These are phyloP conservation scores for Eucalyptus sp. DNA, from an alignment of 345 rosid genomes.

Conservation along the genomic window DNA sequence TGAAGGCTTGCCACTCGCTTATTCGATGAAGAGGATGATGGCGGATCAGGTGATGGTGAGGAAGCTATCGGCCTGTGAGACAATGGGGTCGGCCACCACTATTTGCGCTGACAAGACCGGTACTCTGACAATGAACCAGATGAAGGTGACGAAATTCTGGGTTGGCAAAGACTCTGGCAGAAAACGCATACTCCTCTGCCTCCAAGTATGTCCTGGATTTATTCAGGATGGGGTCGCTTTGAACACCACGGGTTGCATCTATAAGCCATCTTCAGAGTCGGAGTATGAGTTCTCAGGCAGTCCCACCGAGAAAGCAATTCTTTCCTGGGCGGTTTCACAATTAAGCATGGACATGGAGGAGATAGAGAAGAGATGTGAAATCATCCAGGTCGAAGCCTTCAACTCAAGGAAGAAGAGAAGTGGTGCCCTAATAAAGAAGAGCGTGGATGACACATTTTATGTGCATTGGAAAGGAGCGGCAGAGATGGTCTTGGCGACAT, in stretches of 20 bases:
- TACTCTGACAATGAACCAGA: slow-evolving; percentile 59
- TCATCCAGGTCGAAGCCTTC: not conserved
- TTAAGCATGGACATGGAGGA: slow-evolving; percentile 28
- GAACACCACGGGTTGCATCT: slow-evolving; percentile 58
- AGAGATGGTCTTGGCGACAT: slow-evolving; percentile 60
- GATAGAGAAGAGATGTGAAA: slow-evolving; percentile 5
- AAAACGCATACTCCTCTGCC: slow-evolving; percentile 4
- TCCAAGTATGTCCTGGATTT: slow-evolving; percentile 22
- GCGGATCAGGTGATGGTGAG: slow-evolving; percentile 74
- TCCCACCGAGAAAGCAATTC: slow-evolving; percentile 68
- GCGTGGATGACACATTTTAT: slow-evolving; percentile 9
- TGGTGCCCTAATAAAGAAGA: slow-evolving; percentile 26
- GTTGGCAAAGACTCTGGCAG: slow-evolving; percentile 23
- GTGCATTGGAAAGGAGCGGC: slow-evolving; percentile 81
- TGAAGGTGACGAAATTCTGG: slow-evolving; percentile 61
- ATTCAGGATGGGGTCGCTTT: slow-evolving; percentile 46
- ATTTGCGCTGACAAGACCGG: slow-evolving; percentile 75
- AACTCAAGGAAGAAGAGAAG: not conserved
- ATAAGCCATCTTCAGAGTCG: slow-evolving; percentile 9
- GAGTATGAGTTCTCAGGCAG: slow-evolving; percentile 35
- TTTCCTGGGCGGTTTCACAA: slow-evolving; percentile 48
- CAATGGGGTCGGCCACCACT: slow-evolving; percentile 72
- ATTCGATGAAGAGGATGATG: slow-evolving; percentile 67
- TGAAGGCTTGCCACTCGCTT: slow-evolving; percentile 69
- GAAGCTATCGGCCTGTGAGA: slow-evolving; percentile 67